A percentile compares a stretch with the other conserved stretches of the same genome.
Evolutionary conservation across 768 basidiomycete genomes (phyloP).

Genomic region (Mycena albidolilacea): DNA sequence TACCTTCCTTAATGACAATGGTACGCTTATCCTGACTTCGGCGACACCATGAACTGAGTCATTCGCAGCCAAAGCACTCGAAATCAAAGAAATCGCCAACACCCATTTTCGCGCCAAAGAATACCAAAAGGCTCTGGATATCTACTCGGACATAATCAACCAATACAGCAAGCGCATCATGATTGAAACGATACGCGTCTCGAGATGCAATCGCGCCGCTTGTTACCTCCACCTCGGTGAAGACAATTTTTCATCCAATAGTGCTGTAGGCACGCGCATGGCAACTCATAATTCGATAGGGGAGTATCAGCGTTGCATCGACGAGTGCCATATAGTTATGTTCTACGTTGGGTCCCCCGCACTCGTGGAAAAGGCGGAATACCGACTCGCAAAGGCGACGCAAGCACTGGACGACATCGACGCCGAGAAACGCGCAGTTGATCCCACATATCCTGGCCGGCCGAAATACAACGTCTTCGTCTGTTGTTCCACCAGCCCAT

Average conservation of each 20-base stretch:
- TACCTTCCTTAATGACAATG: slow-evolving; percentile 25
- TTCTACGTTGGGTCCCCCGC: slow-evolving; percentile 7
- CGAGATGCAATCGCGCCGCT: slow-evolving; percentile 35
- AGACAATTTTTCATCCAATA: not conserved
- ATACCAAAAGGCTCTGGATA: slow-evolving; percentile 27
- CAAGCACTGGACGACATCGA: slow-evolving; percentile 32
- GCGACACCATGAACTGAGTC: not conserved
- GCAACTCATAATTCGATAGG: slow-evolving; percentile 5
- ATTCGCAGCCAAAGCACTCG: slow-evolving; percentile 22
- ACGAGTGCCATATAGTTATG: slow-evolving; percentile 32
- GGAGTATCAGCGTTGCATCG: slow-evolving; percentile 33
- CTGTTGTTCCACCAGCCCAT: not conserved
- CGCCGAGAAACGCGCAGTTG: slow-evolving; percentile 5
- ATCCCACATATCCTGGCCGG: slow-evolving; percentile 24
- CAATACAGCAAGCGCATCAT: slow-evolving; percentile 34
- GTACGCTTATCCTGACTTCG: not conserved
- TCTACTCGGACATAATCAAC: slow-evolving; percentile 30
- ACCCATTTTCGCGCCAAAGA: slow-evolving; percentile 25
- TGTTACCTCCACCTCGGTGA: slow-evolving; percentile 33
- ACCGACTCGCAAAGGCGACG: slow-evolving; percentile 16
- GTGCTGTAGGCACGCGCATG: no score
- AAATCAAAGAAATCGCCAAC: slow-evolving; percentile 36
- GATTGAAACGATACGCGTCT: slow-evolving; percentile 23
- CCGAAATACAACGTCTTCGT: slow-evolving; percentile 33
- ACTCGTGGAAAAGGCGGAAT: slow-evolving; percentile 22